These are phyloP conservation scores for Onygena corvina DNA, from an alignment of 2,329 filamentous ascomycete genomes.

Conservation along the genomic window DNA sequence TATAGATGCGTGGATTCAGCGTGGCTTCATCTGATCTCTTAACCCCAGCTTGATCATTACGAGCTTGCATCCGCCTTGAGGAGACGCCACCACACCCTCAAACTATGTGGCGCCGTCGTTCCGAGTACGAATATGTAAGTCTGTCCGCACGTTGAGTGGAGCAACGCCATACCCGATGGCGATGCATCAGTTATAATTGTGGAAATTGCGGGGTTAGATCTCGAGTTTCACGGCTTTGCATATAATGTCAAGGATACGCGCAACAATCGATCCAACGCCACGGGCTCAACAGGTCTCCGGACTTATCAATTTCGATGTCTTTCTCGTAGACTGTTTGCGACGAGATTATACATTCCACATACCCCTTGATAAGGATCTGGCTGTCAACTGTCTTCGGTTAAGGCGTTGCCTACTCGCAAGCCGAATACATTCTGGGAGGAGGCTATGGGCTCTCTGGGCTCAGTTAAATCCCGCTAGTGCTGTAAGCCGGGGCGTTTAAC, in stretches of 20 bases:
- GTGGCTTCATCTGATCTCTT: not conserved
- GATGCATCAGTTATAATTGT: conserved; percentile 23
- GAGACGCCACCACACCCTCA: conserved; percentile 7
- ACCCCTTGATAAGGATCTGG: too few species aligned
- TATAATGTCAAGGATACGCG: conserved; percentile 37
- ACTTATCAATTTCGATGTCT: not conserved
- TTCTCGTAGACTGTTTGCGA: too few species aligned
- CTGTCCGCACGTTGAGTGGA: conserved; percentile 31
- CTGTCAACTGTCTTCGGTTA: too few species aligned
- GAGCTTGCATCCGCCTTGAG: not conserved
- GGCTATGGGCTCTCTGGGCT: not conserved
- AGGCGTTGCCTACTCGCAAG: too few species aligned
- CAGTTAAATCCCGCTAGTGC: not conserved
- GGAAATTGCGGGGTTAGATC: conserved; percentile 20
- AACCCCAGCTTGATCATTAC: not conserved
- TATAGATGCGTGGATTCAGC: conserved; percentile 11
- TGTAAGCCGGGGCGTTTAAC: not conserved
- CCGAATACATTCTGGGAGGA: too few species aligned
- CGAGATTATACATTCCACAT: too few species aligned
- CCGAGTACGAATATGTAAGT: conserved; percentile 16
- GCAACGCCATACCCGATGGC: conserved; percentile 28
- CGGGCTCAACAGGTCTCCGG: not conserved
- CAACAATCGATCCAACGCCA: not conserved
- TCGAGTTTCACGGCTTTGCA: conserved; percentile 29
- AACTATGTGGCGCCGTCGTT: conserved; percentile 6